Percentiles rank a stretch among this genome's conserved stretches.
phyloP scores from a whole-genome alignment of 805 yeast species.

The Ogataea philodendri region DNA sequence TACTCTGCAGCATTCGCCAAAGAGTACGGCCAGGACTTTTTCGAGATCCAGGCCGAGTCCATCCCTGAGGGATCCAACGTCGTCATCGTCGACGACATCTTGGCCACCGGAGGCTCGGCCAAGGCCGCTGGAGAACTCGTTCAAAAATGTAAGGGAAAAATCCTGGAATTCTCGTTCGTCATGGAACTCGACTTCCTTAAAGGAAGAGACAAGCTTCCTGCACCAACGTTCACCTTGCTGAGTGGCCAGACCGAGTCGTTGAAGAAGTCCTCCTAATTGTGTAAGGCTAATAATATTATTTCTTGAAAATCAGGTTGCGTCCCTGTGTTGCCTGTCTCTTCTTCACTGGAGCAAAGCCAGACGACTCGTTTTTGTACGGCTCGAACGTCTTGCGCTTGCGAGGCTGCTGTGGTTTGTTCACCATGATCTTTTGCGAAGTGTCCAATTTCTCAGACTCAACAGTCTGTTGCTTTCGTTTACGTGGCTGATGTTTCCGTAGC shows the following conservation, averaged over 20 bases:
- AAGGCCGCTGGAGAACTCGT: slow-evolving; percentile 88
- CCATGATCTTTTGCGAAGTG: slow-evolving; percentile 28
- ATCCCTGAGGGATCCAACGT: slow-evolving; percentile 80
- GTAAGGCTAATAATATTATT: slow-evolving; percentile 9
- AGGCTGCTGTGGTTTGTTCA: slow-evolving; percentile 18
- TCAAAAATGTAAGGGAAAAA: slow-evolving; percentile 60
- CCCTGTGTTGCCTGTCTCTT: slow-evolving; percentile 28
- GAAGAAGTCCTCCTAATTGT: slow-evolving; percentile 13
- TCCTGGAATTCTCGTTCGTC: slow-evolving; percentile 80
- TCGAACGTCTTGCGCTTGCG: slow-evolving; percentile 46
- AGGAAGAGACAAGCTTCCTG: slow-evolving; percentile 83
- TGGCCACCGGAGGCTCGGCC: slow-evolving; percentile 98
- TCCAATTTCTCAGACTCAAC: slow-evolving; percentile 30
- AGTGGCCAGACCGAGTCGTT: slow-evolving; percentile 70
- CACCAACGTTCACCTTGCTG: slow-evolving; percentile 86
- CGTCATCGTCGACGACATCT: slow-evolving; percentile 89
- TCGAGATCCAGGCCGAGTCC: slow-evolving; percentile 83
- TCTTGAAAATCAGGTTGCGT: slow-evolving; percentile 30
- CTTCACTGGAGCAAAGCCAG: slow-evolving; percentile 28
- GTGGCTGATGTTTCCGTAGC: slow-evolving; percentile 29
- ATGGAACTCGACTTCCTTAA: slow-evolving; percentile 94
- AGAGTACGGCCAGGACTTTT: slow-evolving; percentile 89
- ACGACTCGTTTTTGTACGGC: slow-evolving; percentile 47
- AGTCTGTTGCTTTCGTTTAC: slow-evolving; percentile 19
- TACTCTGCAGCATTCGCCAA: slow-evolving; percentile 71